Conservation (phyloP, 1,284 basidiomycete genomes). For the Vanrija sp. region DNA sequence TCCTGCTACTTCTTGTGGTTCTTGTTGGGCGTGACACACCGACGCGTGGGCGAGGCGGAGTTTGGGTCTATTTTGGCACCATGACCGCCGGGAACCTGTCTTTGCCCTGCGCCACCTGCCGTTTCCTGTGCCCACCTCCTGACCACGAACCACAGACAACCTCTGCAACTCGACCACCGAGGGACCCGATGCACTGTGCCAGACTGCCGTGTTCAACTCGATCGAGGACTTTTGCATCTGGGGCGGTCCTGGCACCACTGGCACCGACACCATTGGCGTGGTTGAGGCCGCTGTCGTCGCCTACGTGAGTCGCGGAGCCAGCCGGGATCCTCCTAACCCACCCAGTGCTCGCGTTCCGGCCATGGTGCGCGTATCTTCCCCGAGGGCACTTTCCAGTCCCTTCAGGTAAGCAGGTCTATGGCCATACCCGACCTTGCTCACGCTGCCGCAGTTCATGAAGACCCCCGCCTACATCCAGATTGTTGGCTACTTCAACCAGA, state of each 20-base stretch:
- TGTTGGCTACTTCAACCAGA: slow-evolving; percentile 1
- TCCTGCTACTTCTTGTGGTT: not conserved
- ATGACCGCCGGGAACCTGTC: no score
- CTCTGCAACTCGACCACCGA: slow-evolving; percentile 22
- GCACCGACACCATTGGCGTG: not conserved
- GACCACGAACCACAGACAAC: slow-evolving; percentile 8
- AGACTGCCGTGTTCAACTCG: slow-evolving; percentile 13
- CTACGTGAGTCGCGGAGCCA: not conserved
- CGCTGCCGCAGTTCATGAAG: not conserved
- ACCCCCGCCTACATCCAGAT: slow-evolving; percentile 1
- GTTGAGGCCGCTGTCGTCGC: not conserved
- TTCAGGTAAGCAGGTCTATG: slow-evolving; percentile 9
- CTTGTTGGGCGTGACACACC: no score
- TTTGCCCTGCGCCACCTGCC: not conserved
- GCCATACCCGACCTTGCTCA: not conserved
- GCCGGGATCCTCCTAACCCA: no score
- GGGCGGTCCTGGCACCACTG: not conserved
- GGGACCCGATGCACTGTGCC: slow-evolving; percentile 15
- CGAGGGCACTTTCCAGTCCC: slow-evolving; percentile 6
- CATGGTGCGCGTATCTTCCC: slow-evolving; percentile 8
- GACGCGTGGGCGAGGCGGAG: no score
- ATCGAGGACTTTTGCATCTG: slow-evolving; percentile 2
- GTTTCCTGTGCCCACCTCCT: not conserved
- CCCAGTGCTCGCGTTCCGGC: not conserved
- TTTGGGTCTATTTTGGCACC: no score